Base-by-base conservation (phyloP, 2,329 filamentous ascomycete genomes). In the Beauveria pseudobassiana region DNA sequence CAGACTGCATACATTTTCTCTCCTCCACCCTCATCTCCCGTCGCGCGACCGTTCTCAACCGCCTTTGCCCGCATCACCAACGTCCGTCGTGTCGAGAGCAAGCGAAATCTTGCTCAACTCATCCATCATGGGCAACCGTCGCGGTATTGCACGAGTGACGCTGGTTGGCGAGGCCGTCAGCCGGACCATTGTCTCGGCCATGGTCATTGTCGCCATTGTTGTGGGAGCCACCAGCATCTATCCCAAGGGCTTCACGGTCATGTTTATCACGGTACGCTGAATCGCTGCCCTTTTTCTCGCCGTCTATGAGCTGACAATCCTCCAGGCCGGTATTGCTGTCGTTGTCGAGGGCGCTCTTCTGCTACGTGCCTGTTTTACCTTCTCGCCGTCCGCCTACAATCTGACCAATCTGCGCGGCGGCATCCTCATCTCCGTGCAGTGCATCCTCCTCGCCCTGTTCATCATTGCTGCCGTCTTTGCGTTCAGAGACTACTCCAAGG, bases 401-500 rank as follows among this genome's bases (percentile, higher is more conserved):
- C 50, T 61, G 42, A 61, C 58, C 49, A 61, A 61, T 5, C 38
- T 54, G n/a, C 40, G 58, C 20, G 58, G 58, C 7, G 58, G 45
- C 9, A 46, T 61, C 14, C 43, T 61, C 40, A 26, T 61, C 7
- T 16, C 28, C 20, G 28, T 61, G n/a, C 58, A 61, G 50, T 34
- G 40, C 26, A 12, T 61, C 43, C 30, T 61, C n/a, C 58, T 61
- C n/a, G 40, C 58, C 5, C 43, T 61, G 3, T 61, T 61, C 43
- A 61, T 61, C 14, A 34, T 61, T 16, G 49, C 58, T 22, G 58
- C 58, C 28, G 58, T 61, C 28, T 61, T 61, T 54, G 58, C 58
- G 7, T 61, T 61, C 22, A 28, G 58, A 22, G 58, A 61, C n/a
- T 61, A 61, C 51, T 53, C 58, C 28, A 61, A 61, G 50, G 58